Evolutionary conservation across 257 asterid species (phyloP).

Genomic region (Prunella vulgaris): DNA sequence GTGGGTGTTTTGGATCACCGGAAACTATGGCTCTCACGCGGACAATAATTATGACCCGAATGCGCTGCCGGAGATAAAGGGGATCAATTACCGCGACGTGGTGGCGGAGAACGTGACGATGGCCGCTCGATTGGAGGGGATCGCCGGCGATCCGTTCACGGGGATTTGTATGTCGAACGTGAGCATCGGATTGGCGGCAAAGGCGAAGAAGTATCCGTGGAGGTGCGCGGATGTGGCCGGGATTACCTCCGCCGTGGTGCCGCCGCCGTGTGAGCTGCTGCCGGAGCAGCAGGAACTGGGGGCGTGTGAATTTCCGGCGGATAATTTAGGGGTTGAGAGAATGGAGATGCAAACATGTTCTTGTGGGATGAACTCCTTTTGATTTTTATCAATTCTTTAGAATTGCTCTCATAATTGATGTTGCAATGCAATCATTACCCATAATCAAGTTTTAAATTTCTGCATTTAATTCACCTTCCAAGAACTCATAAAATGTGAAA

Average conservation of each 20-base stretch:
- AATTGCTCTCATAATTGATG: background rate
- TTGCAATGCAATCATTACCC: no score
- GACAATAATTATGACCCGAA: slow-evolving; percentile 70
- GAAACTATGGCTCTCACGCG: slow-evolving; percentile 85
- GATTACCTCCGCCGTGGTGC: slow-evolving; percentile 50
- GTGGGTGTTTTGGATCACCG: slow-evolving; percentile 85
- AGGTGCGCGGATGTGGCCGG: slow-evolving; percentile 63
- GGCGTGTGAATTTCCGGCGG: slow-evolving; percentile 59
- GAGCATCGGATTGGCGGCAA: slow-evolving; percentile 56
- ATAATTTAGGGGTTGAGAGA: slow-evolving; percentile 40
- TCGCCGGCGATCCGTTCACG: slow-evolving; percentile 68
- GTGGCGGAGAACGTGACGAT: slow-evolving; percentile 62
- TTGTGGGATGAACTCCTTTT: slow-evolving; percentile 23
- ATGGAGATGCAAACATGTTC: slow-evolving; percentile 50
- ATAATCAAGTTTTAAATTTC: no score
- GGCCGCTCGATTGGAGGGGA: slow-evolving; percentile 78
- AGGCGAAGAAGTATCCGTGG: slow-evolving; percentile 79
- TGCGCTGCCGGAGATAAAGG: slow-evolving; percentile 61
- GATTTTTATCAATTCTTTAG: background rate
- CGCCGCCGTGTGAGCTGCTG: slow-evolving; percentile 54
- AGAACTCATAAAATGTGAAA: no score
- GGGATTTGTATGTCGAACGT: slow-evolving; percentile 78
- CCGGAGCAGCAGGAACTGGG: slow-evolving; percentile 43
- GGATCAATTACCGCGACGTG: slow-evolving; percentile 71
- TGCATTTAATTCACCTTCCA: no score